Conservation (phyloP, 495 filamentous ascomycete species). For the Penicillium bialowiezense region DNA sequence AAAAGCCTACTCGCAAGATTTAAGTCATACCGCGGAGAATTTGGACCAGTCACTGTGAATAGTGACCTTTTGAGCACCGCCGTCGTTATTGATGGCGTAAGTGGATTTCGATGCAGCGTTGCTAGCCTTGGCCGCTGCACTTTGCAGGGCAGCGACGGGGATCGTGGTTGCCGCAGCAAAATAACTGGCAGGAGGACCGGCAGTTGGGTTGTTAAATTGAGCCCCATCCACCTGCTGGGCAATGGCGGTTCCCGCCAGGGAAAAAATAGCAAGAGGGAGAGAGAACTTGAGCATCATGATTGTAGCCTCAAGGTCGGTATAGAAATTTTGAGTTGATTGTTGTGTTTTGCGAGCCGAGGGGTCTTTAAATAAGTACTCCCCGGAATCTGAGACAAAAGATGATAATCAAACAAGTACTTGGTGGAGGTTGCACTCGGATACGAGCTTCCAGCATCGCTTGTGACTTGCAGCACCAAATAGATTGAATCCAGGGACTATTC, state of each 20-base stretch:
- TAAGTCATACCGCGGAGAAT: conserved; percentile 17
- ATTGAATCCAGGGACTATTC: no score
- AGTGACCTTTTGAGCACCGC: conserved; percentile 17
- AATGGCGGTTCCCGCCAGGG: conserved; percentile 7
- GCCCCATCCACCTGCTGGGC: conserved; percentile 23
- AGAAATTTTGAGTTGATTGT: background rate
- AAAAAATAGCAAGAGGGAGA: conserved; percentile 7
- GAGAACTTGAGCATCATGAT: conserved; percentile 4
- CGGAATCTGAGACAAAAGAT: no score
- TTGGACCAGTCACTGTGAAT: conserved; percentile 35
- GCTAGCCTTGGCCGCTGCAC: conserved; percentile 24
- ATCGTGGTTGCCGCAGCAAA: conserved; percentile 27
- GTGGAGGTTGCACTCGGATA: no score
- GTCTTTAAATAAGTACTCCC: no score
- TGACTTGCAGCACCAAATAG: no score
- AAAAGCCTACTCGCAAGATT: no score
- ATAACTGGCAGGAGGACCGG: conserved; percentile 27
- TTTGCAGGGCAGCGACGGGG: conserved; percentile 23
- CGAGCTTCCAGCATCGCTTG: no score
- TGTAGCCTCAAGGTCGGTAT: background rate
- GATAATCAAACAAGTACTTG: no score
- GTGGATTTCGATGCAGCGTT: conserved; percentile 21
- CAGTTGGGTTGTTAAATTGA: conserved; percentile 24
- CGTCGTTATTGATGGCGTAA: conserved; percentile 23
- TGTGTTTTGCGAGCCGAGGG: background rate